A percentile compares a stretch with the other conserved stretches of the same genome.
Evolutionary conservation across 331 rosid species (phyloP).

Genomic region (Pyracantha coccinea): DNA sequence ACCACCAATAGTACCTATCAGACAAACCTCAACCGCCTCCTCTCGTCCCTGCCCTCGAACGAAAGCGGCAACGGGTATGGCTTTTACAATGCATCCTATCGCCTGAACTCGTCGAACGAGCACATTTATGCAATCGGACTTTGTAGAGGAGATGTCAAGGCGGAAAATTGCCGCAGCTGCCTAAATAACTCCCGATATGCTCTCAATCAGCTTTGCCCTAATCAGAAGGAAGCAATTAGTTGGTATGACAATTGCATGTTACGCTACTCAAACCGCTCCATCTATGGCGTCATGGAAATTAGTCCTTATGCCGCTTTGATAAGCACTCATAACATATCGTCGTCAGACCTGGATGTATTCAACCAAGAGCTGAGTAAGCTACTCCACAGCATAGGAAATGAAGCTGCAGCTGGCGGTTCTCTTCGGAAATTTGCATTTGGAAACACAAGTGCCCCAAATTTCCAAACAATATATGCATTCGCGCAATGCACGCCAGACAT

Average conservation of each 20-base stretch:
- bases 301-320: too few species aligned
- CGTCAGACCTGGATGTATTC: not conserved
- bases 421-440: not conserved
- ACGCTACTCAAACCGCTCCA: conserved; percentile 22
- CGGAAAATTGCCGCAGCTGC: not conserved
- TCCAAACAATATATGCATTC: not conserved
- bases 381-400: not conserved
- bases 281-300: not conserved
- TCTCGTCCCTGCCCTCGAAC: conserved; percentile 19
- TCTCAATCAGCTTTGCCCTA: conserved; percentile 3
- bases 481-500: conserved; percentile 23
- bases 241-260: conserved; percentile 32
- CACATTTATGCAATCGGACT: conserved; percentile 31
- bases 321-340: conserved; percentile 1
- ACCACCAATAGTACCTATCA: conserved; percentile 23
- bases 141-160: conserved; percentile 31
- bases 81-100: conserved; percentile 27
- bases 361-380: not conserved
- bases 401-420: conserved; percentile 6
- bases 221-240: conserved; percentile 34
- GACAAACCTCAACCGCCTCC: conserved; percentile 30
- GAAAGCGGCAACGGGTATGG: conserved; percentile 22
- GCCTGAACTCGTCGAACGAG: conserved; percentile 9
- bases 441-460: not conserved
- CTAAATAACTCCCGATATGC: not conserved